A percentile compares a stretch with the other conserved stretches of the same genome.
Evolutionary conservation across 441 rosid genomes (phyloP).

Genomic region (Mallotus japonicus): DNA sequence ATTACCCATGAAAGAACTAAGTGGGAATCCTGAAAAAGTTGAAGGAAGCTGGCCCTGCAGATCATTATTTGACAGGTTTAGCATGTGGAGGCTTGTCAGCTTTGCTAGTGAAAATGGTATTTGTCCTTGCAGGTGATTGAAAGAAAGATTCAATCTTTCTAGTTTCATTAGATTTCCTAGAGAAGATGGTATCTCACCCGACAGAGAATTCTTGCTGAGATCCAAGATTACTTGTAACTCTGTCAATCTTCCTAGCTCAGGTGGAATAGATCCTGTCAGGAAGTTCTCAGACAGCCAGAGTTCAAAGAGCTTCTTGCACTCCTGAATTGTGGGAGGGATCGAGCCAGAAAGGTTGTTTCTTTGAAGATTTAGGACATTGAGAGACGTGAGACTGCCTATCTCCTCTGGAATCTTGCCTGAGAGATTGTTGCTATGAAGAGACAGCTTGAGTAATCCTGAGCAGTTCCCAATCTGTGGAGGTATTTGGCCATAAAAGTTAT

Average conservation of each 20-base stretch:
- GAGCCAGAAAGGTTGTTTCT: constrained; percentile 70
- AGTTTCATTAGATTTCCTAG: constrained; percentile 63
- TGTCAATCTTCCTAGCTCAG: constrained; percentile 65
- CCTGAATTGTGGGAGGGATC: constrained; percentile 64
- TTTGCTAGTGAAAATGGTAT: constrained; percentile 62
- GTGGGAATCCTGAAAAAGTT: constrained; percentile 56
- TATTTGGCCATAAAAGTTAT: constrained; percentile 55
- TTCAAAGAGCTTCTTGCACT: constrained; percentile 72
- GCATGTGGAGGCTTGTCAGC: constrained; percentile 70
- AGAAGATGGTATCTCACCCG: constrained; percentile 61
- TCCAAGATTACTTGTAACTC: constrained; percentile 84
- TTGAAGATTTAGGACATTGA: constrained; percentile 68
- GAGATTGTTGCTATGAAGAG: constrained; percentile 60
- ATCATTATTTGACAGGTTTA: constrained; percentile 75
- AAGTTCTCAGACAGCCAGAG: constrained; percentile 70
- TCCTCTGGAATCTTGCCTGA: constrained; percentile 61
- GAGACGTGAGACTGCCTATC: constrained; percentile 67
- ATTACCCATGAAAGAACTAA: constrained; percentile 57
- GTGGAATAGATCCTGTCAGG: constrained; percentile 64
- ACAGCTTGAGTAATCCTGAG: constrained; percentile 64
- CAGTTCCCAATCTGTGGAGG: constrained; percentile 69
- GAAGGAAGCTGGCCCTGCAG: constrained; percentile 64
- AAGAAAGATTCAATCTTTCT: constrained; percentile 70
- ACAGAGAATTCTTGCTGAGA: constrained; percentile 59
- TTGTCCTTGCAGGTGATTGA: constrained; percentile 61